phyloP scores from a whole-genome alignment of 2,329 filamentous ascomycete genomes.

The Tolypocladium sp. region DNA sequence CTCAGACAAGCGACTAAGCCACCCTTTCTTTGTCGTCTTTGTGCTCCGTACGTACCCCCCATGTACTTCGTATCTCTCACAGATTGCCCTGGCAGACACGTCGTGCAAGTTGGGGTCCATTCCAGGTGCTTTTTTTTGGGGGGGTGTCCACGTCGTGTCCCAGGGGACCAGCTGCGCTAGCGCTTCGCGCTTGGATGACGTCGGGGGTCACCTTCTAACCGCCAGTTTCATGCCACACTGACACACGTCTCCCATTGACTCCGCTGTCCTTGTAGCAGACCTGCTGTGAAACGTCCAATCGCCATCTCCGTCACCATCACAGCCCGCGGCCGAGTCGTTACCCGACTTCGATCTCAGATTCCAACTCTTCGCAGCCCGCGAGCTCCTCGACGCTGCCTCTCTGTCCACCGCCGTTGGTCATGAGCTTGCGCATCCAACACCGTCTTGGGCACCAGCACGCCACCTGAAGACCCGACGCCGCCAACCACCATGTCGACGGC shows the following conservation, averaged over 20 bases:
- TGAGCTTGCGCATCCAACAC: conserved; percentile 17
- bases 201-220: neutral
- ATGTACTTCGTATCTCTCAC: neutral
- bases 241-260: neutral
- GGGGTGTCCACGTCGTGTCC: neutral
- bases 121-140: neutral
- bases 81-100: neutral
- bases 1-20: neutral
- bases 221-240: neutral
- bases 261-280: neutral
- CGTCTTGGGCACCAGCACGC: conserved; percentile 19
- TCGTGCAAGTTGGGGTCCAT: neutral
- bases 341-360: neutral
- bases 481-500: conserved; percentile 37
- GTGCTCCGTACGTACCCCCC: neutral
- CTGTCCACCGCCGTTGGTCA: conserved; percentile 10
- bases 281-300: neutral
- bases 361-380: neutral
- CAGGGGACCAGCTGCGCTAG: neutral
- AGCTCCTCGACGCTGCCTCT: neutral
- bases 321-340: neutral
- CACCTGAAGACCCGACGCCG: conserved; percentile 11
- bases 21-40: neutral
- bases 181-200: neutral
- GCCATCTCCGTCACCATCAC: neutral